Conservation (phyloP, 2,329 filamentous ascomycete genomes). For the Colletotrichum liaoningense region DNA sequence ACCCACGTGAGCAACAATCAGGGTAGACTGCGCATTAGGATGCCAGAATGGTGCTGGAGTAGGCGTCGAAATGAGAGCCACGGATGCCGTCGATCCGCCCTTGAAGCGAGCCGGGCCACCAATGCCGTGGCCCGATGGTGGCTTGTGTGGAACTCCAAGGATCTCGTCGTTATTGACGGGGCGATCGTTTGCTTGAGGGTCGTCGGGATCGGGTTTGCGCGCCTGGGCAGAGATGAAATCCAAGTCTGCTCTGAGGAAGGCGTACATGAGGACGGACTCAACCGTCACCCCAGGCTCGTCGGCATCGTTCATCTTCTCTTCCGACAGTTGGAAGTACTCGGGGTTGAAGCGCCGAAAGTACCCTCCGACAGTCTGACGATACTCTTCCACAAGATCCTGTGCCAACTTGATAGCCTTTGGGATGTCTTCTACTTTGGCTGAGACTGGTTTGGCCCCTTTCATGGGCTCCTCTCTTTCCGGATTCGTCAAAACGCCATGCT, state of each 20-base stretch:
- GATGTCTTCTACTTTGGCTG: constrained; percentile 65
- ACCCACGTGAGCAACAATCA: constrained; percentile 91
- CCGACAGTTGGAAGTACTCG: constrained; percentile 71
- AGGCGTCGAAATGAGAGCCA: constrained; percentile 91
- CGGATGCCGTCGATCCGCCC: constrained; percentile 91
- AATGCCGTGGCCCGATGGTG: constrained; percentile 71
- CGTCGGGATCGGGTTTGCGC: constrained; percentile 79
- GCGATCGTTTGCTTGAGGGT: constrained; percentile 76
- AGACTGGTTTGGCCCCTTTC: constrained; percentile 54
- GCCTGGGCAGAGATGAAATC: constrained; percentile 95
- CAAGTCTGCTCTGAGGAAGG: constrained; percentile 92
- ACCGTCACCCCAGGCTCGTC: constrained; percentile 65
- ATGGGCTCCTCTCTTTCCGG: constrained; percentile 51
- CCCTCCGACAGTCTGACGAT: constrained; percentile 87
- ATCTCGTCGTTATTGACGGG: constrained; percentile 90
- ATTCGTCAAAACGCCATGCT: constrained; percentile 47
- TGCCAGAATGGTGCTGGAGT: constrained; percentile 96
- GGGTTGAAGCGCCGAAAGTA: constrained; percentile 95
- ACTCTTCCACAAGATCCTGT: constrained; percentile 77
- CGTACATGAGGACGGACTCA: constrained; percentile 87
- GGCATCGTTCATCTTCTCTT: constrained; percentile 22
- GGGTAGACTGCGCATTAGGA: constrained; percentile 83
- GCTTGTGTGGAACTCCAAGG: constrained; percentile 70
- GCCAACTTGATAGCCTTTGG: constrained; percentile 76
- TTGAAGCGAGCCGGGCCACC: constrained; percentile 85